Evolutionary conservation across 2,329 filamentous ascomycete genomes (phyloP).

Genomic region (Dryadomyces quercivorus): DNA sequence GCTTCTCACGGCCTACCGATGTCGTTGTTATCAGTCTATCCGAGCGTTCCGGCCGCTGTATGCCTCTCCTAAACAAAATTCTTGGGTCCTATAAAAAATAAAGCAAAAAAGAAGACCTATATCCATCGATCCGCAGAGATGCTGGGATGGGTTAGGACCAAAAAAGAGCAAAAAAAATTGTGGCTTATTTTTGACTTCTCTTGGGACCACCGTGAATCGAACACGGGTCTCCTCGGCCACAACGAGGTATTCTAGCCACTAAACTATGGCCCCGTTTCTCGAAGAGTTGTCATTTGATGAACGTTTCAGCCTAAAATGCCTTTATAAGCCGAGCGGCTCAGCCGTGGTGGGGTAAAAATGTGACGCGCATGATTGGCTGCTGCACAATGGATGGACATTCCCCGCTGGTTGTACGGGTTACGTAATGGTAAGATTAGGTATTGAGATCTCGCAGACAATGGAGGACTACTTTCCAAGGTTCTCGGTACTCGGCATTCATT

Average conservation of each 20-base stretch:
- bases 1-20: too few relatives aligned
- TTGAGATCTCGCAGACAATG: too few relatives aligned
- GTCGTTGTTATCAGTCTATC: too few relatives aligned
- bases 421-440: too few relatives aligned
- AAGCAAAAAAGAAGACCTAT: neutral
- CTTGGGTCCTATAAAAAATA: neutral
- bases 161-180: conserved; percentile 1
- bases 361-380: neutral
- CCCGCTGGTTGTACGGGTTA: too few relatives aligned
- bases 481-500: too few relatives aligned
- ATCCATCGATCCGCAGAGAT: too few relatives aligned
- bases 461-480: too few relatives aligned
- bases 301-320: neutral
- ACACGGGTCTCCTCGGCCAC: conserved; percentile 12
- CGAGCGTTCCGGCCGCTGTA: too few relatives aligned
- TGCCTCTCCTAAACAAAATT: too few relatives aligned
- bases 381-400: neutral
- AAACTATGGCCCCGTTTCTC: conserved; percentile 12
- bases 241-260: conserved; percentile 13
- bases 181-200: conserved; percentile 4
- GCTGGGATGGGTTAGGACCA: neutral
- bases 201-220: conserved; percentile 10
- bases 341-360: neutral
- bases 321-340: neutral
- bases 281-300: conserved; percentile 1